Base-by-base conservation (phyloP, 2,329 filamentous ascomycete genomes). In the Nemania diffusa region DNA sequence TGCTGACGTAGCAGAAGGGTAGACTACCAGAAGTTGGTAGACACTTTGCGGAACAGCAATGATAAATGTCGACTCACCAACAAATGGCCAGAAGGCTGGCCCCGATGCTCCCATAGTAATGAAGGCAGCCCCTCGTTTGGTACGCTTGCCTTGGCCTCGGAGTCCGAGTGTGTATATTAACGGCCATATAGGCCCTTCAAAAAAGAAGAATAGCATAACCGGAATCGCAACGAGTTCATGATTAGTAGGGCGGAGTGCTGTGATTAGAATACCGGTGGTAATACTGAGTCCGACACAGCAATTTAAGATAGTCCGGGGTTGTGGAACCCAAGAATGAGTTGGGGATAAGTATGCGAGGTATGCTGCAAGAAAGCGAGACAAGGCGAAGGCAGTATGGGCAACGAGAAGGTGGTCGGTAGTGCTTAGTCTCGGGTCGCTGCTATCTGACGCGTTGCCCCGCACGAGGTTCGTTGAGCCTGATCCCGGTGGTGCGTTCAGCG, bases 181-280 rank as follows among this genome's bases (percentile, higher is more conserved):
- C 0, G 94, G 93, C 84, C 92, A 97, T 72, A 93, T 88, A 58
- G 93, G 92, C 0, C 90, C 92, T 78, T 95, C 92, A 74, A 92
- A 93, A 78, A 97, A 93, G 71, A 93, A 90, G 70, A 92, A 91
- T 29, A 94, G 73, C 44, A 90, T 83, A 2, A 92, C 81, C 70
- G 92, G 90, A n/a, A 88, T 82, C 26, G 83, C 80, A 26, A 89
- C 77, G 0, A 85, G 71, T 69, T 88, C 84, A 0, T 84, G 80
- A 64, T 86, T 80, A 1, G 71, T 61, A 3, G 81, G 81, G 2
- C 77, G 78, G 9, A 88, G 69, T 1, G 84, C 78, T 34, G 85
- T 82, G 3, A 83, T 79, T 5, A 87, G 73, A 7, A 87, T 75
- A 1, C 83, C 80, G 59, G 83, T 84, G 72, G 92, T 81, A 51